phyloP scores from a whole-genome alignment of 768 basidiomycete species.

The Pulveroboletus sp. region DNA sequence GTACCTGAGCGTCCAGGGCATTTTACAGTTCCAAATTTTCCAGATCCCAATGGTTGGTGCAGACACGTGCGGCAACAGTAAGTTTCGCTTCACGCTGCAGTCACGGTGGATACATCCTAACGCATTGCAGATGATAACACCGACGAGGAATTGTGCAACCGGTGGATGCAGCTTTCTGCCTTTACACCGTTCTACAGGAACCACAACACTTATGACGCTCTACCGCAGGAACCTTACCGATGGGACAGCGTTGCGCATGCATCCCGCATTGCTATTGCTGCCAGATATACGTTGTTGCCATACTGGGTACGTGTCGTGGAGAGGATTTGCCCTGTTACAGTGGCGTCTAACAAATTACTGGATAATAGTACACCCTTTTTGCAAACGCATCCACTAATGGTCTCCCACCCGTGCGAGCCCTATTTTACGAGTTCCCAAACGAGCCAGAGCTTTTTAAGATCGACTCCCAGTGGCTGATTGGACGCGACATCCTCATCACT shows the following conservation, averaged over 20 bases:
- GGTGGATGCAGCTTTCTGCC: constrained; percentile 86
- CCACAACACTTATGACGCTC: constrained; percentile 63
- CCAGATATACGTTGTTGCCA: constrained; percentile 69
- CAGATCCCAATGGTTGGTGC: constrained; percentile 84
- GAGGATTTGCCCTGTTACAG: not conserved
- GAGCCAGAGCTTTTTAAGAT: constrained; percentile 60
- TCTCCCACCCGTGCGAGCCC: constrained; percentile 68
- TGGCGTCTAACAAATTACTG: too few species aligned
- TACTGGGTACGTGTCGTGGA: constrained; percentile 62
- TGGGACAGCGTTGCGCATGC: constrained; percentile 82
- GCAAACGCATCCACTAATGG: constrained; percentile 63
- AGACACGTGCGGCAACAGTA: constrained; percentile 48
- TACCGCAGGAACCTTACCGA: constrained; percentile 74
- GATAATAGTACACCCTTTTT: constrained; percentile 66
- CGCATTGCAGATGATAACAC: constrained; percentile 48
- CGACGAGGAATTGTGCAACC: constrained; percentile 76
- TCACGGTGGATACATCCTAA: not conserved
- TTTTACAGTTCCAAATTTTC: constrained; percentile 82
- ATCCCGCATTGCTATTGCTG: constrained; percentile 65
- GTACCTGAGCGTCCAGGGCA: constrained; percentile 66
- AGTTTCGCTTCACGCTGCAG: not conserved
- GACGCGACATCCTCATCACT: too few species aligned
- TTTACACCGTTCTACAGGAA: constrained; percentile 84
- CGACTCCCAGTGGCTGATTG: constrained; percentile 44
- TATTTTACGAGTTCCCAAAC: constrained; percentile 77